These are phyloP conservation scores for Halophytophthora batemanensis DNA, from an alignment of 352 stramenopile species.

Conservation along the genomic window DNA sequence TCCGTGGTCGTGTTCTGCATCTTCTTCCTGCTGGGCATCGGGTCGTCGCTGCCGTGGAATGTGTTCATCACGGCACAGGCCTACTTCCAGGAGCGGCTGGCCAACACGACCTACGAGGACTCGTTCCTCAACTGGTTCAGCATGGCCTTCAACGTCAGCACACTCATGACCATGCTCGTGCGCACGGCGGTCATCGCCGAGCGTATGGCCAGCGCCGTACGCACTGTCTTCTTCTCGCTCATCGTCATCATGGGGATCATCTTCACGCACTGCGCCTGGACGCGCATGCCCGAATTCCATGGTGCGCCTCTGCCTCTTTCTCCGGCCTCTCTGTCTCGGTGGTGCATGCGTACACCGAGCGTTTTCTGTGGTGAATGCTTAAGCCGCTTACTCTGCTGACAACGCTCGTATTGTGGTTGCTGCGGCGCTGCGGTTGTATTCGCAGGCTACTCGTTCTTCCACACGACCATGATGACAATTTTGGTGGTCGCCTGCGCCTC, in stretches of 20 bases:
- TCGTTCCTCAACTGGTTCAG: constrained; percentile 88
- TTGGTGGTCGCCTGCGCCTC: constrained; percentile 62
- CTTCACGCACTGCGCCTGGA: constrained; percentile 67
- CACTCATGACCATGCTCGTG: constrained; percentile 69
- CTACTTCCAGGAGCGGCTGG: constrained; percentile 72
- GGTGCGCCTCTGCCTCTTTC: constrained; percentile 23
- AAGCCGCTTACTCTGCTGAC: no score
- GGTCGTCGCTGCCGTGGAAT: constrained; percentile 79
- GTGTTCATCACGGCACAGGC: constrained; percentile 83
- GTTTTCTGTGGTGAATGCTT: no score
- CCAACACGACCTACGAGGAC: constrained; percentile 60
- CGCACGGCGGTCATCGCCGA: constrained; percentile 59
- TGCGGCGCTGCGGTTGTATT: not conserved
- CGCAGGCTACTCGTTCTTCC: constrained; percentile 56
- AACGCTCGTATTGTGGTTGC: no score
- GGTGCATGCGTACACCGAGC: no score
- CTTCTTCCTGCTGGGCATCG: constrained; percentile 80
- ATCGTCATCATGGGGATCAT: constrained; percentile 70
- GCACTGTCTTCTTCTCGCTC: constrained; percentile 63
- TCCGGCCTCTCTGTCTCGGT: no score
- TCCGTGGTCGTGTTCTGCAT: constrained; percentile 56
- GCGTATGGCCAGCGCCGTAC: constrained; percentile 53
- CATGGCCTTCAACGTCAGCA: constrained; percentile 81
- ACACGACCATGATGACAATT: constrained; percentile 73
- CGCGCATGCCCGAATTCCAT: constrained; percentile 66